Evolutionary conservation across 2,329 filamentous ascomycete genomes (phyloP), one percentile per base, ranked within the genome.

Genomic region (Exophiala oligosperma): DNA sequence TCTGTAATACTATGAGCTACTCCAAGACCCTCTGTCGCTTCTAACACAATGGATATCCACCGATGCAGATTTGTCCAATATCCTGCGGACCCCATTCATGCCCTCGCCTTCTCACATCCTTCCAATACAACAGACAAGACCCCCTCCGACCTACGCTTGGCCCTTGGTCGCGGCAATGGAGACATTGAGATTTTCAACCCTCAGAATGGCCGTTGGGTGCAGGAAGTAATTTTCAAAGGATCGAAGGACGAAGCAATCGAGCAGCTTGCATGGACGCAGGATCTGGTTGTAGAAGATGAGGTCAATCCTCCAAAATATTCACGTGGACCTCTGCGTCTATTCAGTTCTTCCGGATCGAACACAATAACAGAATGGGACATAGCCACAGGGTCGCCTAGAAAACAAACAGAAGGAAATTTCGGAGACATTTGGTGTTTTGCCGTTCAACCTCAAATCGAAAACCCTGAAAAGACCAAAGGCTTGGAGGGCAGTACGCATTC

Each of bases 121-220:
- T 80, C 73, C 23, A 77, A 73, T 63, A 77, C 73, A 72, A 76
- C 75, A 66, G 78, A 81, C 68, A 74, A 76, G 52, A 80, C 82
- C 23, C 83, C 80, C 61, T 85, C 81, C 52, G 63, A 66, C 48
- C 81, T 91, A 55, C 86, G 92, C 66, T 84, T 97, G 54, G 94
- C 94, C 1, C 84, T 99, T 68, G 94, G 94, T 60, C 88, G 94
- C 65, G 89, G 91, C 58, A 97, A 97, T 72, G 94, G 94, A 67
- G 91, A 96, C 70, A 94, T 99, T 67, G 94, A 99, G 76, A 92
- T 99, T 64, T 99, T 94, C 94, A 96, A 96, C 73, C 92, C 93
- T 2, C 77, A 87, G 54, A 84, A 84, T 64, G 72, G 72, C 49
- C 91, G 90, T 14, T 99, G 94, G 94, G 84, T 91, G 64, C 94